Evolutionary conservation across 345 rosid species (phyloP), one percentile per base, ranked within the genome.

Genomic region (Lumnitzera littorea): DNA sequence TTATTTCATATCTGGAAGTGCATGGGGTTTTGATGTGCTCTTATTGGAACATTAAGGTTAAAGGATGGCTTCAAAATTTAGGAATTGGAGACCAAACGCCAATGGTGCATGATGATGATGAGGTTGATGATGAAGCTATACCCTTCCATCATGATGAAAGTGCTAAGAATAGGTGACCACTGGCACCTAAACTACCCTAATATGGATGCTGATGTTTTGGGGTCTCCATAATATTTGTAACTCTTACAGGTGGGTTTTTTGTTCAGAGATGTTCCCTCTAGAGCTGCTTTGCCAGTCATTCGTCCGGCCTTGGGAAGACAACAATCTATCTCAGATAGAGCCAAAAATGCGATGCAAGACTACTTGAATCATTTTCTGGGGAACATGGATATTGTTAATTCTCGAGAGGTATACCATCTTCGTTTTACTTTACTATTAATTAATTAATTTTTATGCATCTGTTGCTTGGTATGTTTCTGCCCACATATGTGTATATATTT

Each of bases 51-150:
- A 65, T 73, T 75, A 68, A 92, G 98, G 98, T 92, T 84, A 92
- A 87, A 92, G 98, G 89, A 73, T 92, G 98, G 98, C 98, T 92
- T 80, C 96, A 89, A 85, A 89, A 90, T 87, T 96, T 92, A 80
- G 98, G 97, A 86, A 83, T 92, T 48, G 98, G 94, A 72, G 98
- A 92, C 64, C 83, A 87, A 57, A 31, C 82, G 25, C 80, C 79
- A 6, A 81, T 73, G 48, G 78, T 80, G 66, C 96, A 86, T 62
- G 99, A 90, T 46, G 91, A 80, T 24, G 95, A 84, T 66, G 95
- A 94, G 54, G 84, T 79, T 63, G 95, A 83, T 53, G 97, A 94
- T 41, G 99, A 82, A 60, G 63, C 78, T 53, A 69, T 82, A 52
- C 83, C 79, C 1, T 62, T 90, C 54, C 86, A 83, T 77, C 84